phyloP scores from a whole-genome alignment of 2,329 filamentous ascomycete genomes.

The Pseudogymnoascus sp. region DNA sequence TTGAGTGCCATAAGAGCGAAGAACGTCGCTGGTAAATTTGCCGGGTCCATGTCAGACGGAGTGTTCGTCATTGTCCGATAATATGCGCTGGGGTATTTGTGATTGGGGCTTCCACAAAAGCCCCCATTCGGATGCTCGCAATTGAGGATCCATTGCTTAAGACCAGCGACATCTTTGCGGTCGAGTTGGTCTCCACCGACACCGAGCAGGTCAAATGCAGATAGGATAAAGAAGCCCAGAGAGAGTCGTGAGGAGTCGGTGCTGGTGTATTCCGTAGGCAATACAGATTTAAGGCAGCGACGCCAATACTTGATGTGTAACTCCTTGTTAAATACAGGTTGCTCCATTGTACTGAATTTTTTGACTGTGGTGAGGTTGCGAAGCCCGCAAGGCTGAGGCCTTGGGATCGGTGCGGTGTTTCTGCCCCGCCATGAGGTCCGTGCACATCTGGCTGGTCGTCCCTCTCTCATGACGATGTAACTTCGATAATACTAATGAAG shows the following conservation, averaged over 20 bases:
- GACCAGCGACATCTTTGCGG: constrained; percentile 37
- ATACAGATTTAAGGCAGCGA: constrained; percentile 71
- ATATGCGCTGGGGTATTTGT: constrained; percentile 37
- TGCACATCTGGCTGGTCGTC: not conserved
- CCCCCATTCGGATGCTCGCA: constrained; percentile 79
- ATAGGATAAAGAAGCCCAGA: constrained; percentile 81
- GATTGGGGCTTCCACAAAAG: constrained; percentile 76
- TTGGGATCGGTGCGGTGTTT: constrained; percentile 1
- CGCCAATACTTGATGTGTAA: constrained; percentile 88
- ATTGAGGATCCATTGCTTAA: constrained; percentile 71
- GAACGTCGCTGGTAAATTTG: constrained; percentile 80
- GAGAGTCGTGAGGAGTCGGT: constrained; percentile 89
- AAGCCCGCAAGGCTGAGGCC: constrained; percentile 5
- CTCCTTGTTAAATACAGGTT: constrained; percentile 45
- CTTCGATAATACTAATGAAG: not conserved
- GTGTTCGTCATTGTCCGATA: constrained; percentile 31
- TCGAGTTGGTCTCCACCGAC: constrained; percentile 49
- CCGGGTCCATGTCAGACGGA: constrained; percentile 59
- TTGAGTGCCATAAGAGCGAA: constrained; percentile 75
- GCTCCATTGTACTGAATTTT: constrained; percentile 19
- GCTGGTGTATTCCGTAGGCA: constrained; percentile 76
- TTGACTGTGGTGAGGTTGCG: not conserved
- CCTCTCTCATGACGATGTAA: not conserved
- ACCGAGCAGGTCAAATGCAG: constrained; percentile 74
- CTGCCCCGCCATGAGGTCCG: constrained; percentile 3